Conservation (phyloP, 176 grass and related monocot genomes). For the Otatea glauca region DNA sequence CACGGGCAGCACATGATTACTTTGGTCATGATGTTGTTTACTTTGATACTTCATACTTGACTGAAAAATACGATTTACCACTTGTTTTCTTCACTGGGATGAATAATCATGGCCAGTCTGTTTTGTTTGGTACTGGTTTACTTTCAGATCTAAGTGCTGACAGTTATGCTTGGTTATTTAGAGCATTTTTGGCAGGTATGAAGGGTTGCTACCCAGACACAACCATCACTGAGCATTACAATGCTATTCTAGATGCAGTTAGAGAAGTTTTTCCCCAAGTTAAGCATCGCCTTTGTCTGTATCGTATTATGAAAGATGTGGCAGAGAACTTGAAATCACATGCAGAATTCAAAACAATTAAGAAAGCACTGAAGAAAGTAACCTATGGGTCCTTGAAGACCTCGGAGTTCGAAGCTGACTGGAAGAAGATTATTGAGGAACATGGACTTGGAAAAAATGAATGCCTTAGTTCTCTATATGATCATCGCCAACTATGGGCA, state of each 20-base stretch:
- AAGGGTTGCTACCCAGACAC: slow-evolving; percentile 51
- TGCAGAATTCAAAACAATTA: slow-evolving; percentile 82
- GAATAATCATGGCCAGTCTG: slow-evolving; percentile 92
- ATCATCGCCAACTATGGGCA: slow-evolving; percentile 74
- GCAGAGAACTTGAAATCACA: slow-evolving; percentile 76
- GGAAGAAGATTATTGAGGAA: slow-evolving; percentile 72
- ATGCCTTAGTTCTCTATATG: slow-evolving; percentile 81
- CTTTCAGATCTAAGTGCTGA: slow-evolving; percentile 76
- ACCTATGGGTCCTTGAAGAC: slow-evolving; percentile 68
- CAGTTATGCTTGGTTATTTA: slow-evolving; percentile 93
- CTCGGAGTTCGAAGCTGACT: slow-evolving; percentile 74
- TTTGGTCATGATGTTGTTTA: slow-evolving; percentile 85
- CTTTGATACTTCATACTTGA: slow-evolving; percentile 82
- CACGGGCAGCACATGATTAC: slow-evolving; percentile 72
- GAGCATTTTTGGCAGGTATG: slow-evolving; percentile 79
- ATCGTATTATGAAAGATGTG: slow-evolving; percentile 80
- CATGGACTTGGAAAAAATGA: slow-evolving; percentile 80
- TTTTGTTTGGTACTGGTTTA: slow-evolving; percentile 81
- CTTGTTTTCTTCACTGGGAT: slow-evolving; percentile 81
- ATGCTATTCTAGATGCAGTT: slow-evolving; percentile 73
- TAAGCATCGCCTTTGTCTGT: slow-evolving; percentile 77
- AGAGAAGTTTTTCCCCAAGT: slow-evolving; percentile 65
- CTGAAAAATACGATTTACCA: slow-evolving; percentile 76
- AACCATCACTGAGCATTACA: slow-evolving; percentile 83
- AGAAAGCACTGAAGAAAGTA: slow-evolving; percentile 69